Evolutionary conservation across 257 asterid species (phyloP), one percentile per base, ranked within the genome.

Genomic region (Leptodermis oblonga): DNA sequence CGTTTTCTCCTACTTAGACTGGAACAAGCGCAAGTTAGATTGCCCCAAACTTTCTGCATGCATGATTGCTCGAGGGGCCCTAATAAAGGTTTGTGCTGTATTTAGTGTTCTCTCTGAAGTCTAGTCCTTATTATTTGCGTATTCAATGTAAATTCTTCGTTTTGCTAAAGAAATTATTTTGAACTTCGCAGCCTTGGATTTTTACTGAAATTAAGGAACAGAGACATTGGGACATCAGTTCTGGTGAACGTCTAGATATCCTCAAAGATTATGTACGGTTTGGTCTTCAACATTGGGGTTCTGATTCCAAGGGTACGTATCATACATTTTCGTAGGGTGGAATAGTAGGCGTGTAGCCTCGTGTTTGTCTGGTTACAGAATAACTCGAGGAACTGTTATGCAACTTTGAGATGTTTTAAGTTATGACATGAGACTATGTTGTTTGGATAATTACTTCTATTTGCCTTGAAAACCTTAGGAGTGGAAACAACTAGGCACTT

Each of bases 201-300:
- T 94, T 94, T 71, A 94, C 97, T 33, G 97, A 94, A 82, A 87
- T 94, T 76, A 94, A 89, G 87, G 99, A 94, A 73, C 97, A 94
- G 84, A 87, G 96, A 85, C 92, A 94, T 71, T 94, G 97, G 99
- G 99, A 93, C 77, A 90, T 93, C 73, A 86, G 88, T 67, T 93
- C 97, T 23, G 86, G 88, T 36, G 97, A 94, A 77, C 79, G 97
- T 70, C 59, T 94, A 48, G 66, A 85, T 76, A 90, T 91, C 51
- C 73, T 94, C 86, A 94, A 85, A 84, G 96, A 94, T 74, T 94
- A 81, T 64, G 95, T 66, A 30, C 89, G 78, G 26, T 89, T 87
- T 74, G 97, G 97, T 79, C 96, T 94, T 72, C 76, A 91, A 70
- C 99, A 94, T 79, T 94, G 99, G 99, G 99, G 99, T 76, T 94